Base-by-base conservation (phyloP, 352 stramenopile species). In the Pythium coloratum region DNA sequence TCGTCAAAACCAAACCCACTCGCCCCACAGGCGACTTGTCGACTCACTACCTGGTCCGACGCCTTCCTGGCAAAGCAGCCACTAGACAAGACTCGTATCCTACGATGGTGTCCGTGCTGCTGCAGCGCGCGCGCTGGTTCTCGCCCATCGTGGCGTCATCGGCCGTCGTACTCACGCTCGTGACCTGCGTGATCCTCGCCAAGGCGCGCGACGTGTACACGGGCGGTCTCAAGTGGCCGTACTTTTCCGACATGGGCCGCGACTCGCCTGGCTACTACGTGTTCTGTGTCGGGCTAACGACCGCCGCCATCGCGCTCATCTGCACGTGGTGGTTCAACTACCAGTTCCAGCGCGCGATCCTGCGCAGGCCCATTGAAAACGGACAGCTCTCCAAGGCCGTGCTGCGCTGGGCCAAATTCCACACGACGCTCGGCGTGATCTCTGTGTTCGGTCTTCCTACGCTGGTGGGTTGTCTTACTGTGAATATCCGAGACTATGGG, bases 181-280 rank as follows among this genome's bases (percentile, higher is more conserved):
- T 87, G n/a, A 74, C 66, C 34, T 89, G 78, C 58, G 46, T 89
- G 28, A 69, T 76, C 55, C 64, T 90, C 58, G 72, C 82, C 55
- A 86, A 87, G 73, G 47, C 64, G 42, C 67, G 74, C 12, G 59
- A 82, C 64, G 61, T 86, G n/a, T 89, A 88, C 70, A 77, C 70
- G 0, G 78, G 82, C 44, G 78, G 78, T 0, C 76, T 90, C 62
- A 63, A 71, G 13, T 90, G 81, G 81, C 79, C 82, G 12, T 90
- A 83, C 70, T 88, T 90, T 70, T 90, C 82, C 44, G 82, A 88
- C 67, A 76, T 88, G 68, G 80, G 82, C 34, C 80, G 82, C 61
- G 82, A 89, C 50, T 67, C 73, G 12, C 82, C 82, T 9, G 79
- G 75, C 7, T 87, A 88, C 68, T 77, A 82, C 38, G 67, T 84